Percentiles rank a stretch among this genome's conserved stretches.
Conservation (phyloP, 129 eudicot genomes). For the Glebionis coronaria region DNA sequence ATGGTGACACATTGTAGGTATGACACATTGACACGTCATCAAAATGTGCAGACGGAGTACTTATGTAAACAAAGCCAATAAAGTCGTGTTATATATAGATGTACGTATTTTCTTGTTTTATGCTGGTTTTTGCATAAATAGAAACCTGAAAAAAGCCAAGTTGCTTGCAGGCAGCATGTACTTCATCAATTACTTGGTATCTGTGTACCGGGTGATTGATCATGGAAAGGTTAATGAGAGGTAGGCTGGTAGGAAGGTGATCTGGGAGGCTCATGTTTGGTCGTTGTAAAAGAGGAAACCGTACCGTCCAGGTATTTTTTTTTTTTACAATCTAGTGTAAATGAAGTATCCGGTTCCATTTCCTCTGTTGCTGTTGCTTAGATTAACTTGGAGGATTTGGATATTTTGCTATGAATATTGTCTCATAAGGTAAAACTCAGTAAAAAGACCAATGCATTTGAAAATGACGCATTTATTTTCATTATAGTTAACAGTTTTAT, state of each 20-base stretch:
- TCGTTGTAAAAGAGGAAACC: too few relatives aligned
- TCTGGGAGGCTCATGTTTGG: too few relatives aligned
- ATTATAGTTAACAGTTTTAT: constrained; percentile 13
- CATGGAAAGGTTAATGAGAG: constrained; percentile 50
- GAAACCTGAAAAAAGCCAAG: constrained; percentile 74
- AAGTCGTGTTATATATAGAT: constrained; percentile 1
- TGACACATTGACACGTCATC: too few relatives aligned
- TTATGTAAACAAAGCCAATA: too few relatives aligned
- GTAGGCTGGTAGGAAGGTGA: constrained; percentile 29
- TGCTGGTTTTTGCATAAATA: background rate
- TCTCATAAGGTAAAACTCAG: constrained; percentile 28
- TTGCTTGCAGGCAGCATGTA: too few relatives aligned
- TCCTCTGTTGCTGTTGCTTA: constrained; percentile 2
- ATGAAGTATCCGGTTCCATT: constrained; percentile 41
- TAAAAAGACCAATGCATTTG: constrained; percentile 10
- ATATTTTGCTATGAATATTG: constrained; percentile 4
- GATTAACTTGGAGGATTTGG: constrained; percentile 9
- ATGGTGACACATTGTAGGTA: too few relatives aligned
- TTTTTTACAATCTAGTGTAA: constrained; percentile 41
- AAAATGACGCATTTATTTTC: background rate
- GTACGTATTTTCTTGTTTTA: constrained; percentile 10
- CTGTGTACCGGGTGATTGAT: constrained; percentile 37
- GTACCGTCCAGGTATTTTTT: constrained; percentile 40
- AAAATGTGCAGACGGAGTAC: too few relatives aligned
- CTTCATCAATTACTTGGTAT: too few relatives aligned